Percentiles rank a stretch among this genome's conserved stretches.
phyloP scores from a whole-genome alignment of 2,329 filamentous ascomycete species.

The Nakataea oryzae region DNA sequence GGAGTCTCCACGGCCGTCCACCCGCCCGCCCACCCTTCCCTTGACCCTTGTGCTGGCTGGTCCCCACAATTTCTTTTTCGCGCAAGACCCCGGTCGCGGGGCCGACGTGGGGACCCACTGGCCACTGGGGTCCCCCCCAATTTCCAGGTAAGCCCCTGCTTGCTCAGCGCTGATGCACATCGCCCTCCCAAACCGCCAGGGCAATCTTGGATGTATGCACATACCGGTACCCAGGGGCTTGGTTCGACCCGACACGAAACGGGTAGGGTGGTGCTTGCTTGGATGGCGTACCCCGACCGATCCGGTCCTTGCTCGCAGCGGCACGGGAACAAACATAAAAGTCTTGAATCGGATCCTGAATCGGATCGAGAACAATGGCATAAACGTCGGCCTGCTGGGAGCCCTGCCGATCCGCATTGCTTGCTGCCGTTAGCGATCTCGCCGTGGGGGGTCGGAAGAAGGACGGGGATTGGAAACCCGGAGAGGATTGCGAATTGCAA shows the following conservation, averaged over 20 bases:
- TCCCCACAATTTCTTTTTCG: not conserved
- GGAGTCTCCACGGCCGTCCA: not conserved
- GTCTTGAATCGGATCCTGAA: not conserved
- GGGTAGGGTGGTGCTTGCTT: not conserved
- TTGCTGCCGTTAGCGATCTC: not conserved
- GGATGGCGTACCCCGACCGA: too few relatives aligned
- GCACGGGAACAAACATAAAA: not conserved
- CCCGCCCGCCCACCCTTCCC: not conserved
- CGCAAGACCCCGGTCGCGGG: not conserved
- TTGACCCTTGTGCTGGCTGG: not conserved
- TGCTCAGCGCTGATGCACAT: not conserved
- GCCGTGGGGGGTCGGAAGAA: not conserved
- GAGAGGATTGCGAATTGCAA: too few relatives aligned
- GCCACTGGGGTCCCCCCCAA: too few relatives aligned
- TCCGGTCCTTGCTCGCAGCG: too few relatives aligned
- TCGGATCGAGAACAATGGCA: not conserved
- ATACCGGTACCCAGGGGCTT: not conserved
- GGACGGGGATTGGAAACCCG: too few relatives aligned
- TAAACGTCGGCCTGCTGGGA: not conserved
- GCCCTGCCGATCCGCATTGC: not conserved
- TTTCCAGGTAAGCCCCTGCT: not conserved
- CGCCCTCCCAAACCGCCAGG: too few relatives aligned
- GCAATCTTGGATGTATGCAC: too few relatives aligned
- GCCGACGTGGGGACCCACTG: not conserved
- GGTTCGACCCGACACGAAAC: not conserved